Percentiles rank a stretch among this genome's conserved stretches.
Conservation (phyloP, 768 basidiomycete genomes). For the Lentinula edodes region DNA sequence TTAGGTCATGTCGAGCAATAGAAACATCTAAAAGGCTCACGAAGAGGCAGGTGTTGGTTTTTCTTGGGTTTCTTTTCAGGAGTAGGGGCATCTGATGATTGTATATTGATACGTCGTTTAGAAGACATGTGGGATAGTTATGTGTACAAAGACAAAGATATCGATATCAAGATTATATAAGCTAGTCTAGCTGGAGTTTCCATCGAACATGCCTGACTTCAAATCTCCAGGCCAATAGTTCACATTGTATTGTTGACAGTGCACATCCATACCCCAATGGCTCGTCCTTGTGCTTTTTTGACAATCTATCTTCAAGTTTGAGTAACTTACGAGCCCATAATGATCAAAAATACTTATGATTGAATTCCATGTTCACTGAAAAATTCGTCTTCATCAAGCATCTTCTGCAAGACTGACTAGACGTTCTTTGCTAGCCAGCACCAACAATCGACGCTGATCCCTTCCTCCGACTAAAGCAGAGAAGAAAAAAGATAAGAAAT, state of each 20-base stretch:
- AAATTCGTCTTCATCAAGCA: constrained; percentile 97
- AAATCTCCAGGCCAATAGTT: constrained; percentile 99
- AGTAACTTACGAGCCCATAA: constrained; percentile 20
- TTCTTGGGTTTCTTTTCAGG: no score
- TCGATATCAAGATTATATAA: no score
- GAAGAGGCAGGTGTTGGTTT: constrained; percentile 11
- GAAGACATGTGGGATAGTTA: no score
- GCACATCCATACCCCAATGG: constrained; percentile 93
- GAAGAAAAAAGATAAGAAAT: background rate
- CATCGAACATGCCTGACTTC: constrained; percentile 94
- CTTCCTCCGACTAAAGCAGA: constrained; percentile 48
- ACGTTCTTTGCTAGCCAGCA: constrained; percentile 88
- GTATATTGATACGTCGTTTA: no score
- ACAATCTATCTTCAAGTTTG: constrained; percentile 43
- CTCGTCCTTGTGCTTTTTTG: constrained; percentile 82
- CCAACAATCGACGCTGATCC: constrained; percentile 83
- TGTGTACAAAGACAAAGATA: no score
- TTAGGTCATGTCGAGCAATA: no score
- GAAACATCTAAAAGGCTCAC: background rate
- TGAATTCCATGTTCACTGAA: constrained; percentile 92
- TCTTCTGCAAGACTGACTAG: constrained; percentile 86
- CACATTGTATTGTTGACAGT: constrained; percentile 88
- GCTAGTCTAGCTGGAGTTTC: constrained; percentile 53
- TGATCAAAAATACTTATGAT: constrained; percentile 55
- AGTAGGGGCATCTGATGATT: no score